Percentiles rank a stretch among this genome's conserved stretches.
Evolutionary conservation across 306 rosid species (phyloP).

Genomic region (Carpinus viminea): DNA sequence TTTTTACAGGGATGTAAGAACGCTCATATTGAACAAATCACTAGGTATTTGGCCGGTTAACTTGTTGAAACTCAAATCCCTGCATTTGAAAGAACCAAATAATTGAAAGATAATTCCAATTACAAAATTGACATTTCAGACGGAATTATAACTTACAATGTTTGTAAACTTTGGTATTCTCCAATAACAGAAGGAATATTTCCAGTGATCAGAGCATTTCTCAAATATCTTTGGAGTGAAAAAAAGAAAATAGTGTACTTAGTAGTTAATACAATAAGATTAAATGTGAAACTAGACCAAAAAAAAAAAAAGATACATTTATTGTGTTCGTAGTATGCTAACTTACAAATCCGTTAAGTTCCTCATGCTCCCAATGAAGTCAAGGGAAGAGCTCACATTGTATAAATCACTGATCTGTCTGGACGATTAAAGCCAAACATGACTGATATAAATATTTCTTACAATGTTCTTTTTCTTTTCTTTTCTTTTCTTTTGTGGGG

Average conservation of each 20-base stretch:
- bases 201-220: slow-evolving; percentile 32
- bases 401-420: slow-evolving; percentile 38
- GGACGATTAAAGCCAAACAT: slow-evolving; percentile 7
- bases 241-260: background rate
- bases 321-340: background rate
- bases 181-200: slow-evolving; percentile 29
- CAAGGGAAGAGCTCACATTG: slow-evolving; percentile 33
- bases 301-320: background rate
- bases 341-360: slow-evolving; percentile 30
- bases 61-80: slow-evolving; percentile 37
- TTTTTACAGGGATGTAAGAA: slow-evolving; percentile 24
- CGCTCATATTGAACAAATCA: slow-evolving; percentile 22
- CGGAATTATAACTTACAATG: slow-evolving; percentile 13
- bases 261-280: background rate
- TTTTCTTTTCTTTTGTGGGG: too few species aligned
- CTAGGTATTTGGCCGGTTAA: slow-evolving; percentile 31
- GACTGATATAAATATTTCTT: background rate
- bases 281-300: background rate
- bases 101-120: background rate
- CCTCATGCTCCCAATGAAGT: slow-evolving; percentile 20
- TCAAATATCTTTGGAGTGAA: slow-evolving; percentile 14
- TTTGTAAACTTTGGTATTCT: slow-evolving; percentile 12
- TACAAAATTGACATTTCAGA: background rate
- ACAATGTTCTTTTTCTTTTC: background rate
- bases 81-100: background rate